phyloP scores from a whole-genome alignment of 768 basidiomycete genomes.

The Leccinum broughii region DNA sequence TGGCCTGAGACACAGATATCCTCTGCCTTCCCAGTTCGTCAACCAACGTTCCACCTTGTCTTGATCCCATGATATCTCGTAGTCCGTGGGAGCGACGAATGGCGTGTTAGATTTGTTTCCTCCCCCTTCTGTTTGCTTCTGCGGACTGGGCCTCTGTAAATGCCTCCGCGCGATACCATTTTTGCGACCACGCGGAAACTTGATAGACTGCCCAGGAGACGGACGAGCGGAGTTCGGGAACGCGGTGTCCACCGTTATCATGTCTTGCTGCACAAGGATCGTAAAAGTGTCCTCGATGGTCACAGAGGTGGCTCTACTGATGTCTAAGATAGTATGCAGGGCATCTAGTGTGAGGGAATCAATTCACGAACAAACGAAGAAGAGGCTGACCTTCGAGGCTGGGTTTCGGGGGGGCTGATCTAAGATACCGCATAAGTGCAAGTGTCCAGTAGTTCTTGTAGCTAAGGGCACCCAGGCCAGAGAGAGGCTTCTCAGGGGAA shows the following conservation, averaged over 20 bases:
- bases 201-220: constrained; percentile 78
- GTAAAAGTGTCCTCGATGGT: constrained; percentile 84
- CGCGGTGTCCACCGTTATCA: constrained; percentile 60
- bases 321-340: constrained; percentile 53
- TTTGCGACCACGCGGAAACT: constrained; percentile 64
- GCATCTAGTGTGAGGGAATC: constrained; percentile 21
- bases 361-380: constrained; percentile 14
- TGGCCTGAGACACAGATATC: constrained; percentile 71
- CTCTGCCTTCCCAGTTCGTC: constrained; percentile 71
- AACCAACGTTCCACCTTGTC: constrained; percentile 66
- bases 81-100: constrained; percentile 65
- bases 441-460: constrained; percentile 96
- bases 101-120: constrained; percentile 45
- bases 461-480: constrained; percentile 87
- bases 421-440: constrained; percentile 78
- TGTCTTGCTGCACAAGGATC: constrained; percentile 68
- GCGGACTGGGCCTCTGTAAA: constrained; percentile 52
- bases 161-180: constrained; percentile 66
- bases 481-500: constrained; percentile 95
- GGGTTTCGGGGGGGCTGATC: constrained; percentile 56
- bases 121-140: constrained; percentile 41
- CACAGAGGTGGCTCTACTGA: constrained; percentile 85
- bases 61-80: constrained; percentile 75
- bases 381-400: constrained; percentile 68
- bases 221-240: constrained; percentile 57